A percentile compares a stretch with the other conserved stretches of the same genome.
These are phyloP conservation scores for Cyberlindnera meyerae DNA, from an alignment of 805 yeast species.

Conservation along the genomic window DNA sequence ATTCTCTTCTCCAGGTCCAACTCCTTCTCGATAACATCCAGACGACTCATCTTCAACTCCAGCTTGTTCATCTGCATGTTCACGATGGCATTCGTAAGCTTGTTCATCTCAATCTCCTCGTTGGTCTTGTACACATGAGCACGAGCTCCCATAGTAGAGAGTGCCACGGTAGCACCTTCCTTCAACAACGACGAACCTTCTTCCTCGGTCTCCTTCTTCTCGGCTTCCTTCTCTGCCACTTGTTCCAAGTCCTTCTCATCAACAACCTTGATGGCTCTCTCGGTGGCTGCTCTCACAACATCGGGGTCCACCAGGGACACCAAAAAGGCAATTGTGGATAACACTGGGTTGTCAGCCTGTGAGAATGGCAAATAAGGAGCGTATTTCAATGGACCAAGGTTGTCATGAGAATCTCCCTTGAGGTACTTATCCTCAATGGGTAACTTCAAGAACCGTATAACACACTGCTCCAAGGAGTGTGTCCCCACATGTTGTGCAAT, in stretches of 20 bases:
- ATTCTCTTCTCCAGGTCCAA: slow-evolving; percentile 60
- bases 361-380: slow-evolving; percentile 83
- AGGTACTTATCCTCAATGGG: slow-evolving; percentile 77
- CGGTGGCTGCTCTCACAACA: slow-evolving; percentile 78
- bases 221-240: slow-evolving; percentile 16
- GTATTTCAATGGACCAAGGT: slow-evolving; percentile 69
- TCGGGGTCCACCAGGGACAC: slow-evolving; percentile 81
- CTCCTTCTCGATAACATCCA: slow-evolving; percentile 59
- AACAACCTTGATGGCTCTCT: slow-evolving; percentile 43
- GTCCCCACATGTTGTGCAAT: slow-evolving; percentile 64
- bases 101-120: slow-evolving; percentile 75
- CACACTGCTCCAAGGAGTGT: slow-evolving; percentile 73
- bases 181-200: slow-evolving; percentile 50
- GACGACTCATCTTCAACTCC: slow-evolving; percentile 55
- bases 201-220: slow-evolving; percentile 9
- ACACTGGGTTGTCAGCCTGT: slow-evolving; percentile 85
- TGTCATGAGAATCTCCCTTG: slow-evolving; percentile 33
- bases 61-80: slow-evolving; percentile 60
- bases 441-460: slow-evolving; percentile 68
- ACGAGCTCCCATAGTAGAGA: slow-evolving; percentile 53
- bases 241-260: slow-evolving; percentile 23
- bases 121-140: slow-evolving; percentile 73
- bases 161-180: slow-evolving; percentile 14
- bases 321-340: slow-evolving; percentile 87
- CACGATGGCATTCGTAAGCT: slow-evolving; percentile 49